Conservation (phyloP, 768 basidiomycete species). For the Boletales sp. region DNA sequence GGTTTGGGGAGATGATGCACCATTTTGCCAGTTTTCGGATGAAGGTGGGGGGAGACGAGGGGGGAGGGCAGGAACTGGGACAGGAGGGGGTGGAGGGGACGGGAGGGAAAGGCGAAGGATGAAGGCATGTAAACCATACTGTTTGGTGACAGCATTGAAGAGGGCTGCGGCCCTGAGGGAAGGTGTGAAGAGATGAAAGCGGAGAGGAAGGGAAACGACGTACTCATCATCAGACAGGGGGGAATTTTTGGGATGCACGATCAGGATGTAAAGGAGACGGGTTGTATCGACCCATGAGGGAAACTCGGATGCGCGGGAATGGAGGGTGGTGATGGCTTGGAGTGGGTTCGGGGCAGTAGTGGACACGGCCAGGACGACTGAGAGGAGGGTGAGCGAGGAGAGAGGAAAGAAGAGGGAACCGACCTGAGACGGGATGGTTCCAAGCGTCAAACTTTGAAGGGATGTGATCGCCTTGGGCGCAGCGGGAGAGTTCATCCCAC, state of each 20-base stretch:
- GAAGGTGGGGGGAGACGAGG: slow-evolving; percentile 61
- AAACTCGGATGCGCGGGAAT: slow-evolving; percentile 61
- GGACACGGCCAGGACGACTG: slow-evolving; percentile 80
- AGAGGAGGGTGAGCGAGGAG: slow-evolving; percentile 8
- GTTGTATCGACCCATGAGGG: slow-evolving; percentile 81
- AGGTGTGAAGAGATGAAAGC: slow-evolving; percentile 7
- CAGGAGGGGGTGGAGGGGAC: slow-evolving; percentile 58
- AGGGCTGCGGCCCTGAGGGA: slow-evolving; percentile 63
- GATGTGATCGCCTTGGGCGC: slow-evolving; percentile 71
- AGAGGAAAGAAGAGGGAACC: slow-evolving; percentile 28
- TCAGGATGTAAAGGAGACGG: slow-evolving; percentile 68
- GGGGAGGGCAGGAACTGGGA: slow-evolving; percentile 61
- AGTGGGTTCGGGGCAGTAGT: slow-evolving; percentile 80
- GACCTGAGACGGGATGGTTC: slow-evolving; percentile 85
- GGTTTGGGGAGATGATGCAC: slow-evolving; percentile 1
- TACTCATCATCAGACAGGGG: slow-evolving; percentile 77
- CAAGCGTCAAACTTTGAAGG: slow-evolving; percentile 74
- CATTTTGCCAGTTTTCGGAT: slow-evolving; percentile 21
- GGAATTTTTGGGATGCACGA: slow-evolving; percentile 70
- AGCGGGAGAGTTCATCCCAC: slow-evolving; percentile 84
- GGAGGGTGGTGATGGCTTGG: slow-evolving; percentile 73
- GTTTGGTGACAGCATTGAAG: slow-evolving; percentile 85
- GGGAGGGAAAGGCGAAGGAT: slow-evolving; percentile 64
- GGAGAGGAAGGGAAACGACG: slow-evolving; percentile 29
- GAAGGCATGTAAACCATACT: slow-evolving; percentile 75